These are phyloP conservation scores for Acidomyces sp. DNA, from an alignment of 495 filamentous ascomycete species.

Conservation along the genomic window DNA sequence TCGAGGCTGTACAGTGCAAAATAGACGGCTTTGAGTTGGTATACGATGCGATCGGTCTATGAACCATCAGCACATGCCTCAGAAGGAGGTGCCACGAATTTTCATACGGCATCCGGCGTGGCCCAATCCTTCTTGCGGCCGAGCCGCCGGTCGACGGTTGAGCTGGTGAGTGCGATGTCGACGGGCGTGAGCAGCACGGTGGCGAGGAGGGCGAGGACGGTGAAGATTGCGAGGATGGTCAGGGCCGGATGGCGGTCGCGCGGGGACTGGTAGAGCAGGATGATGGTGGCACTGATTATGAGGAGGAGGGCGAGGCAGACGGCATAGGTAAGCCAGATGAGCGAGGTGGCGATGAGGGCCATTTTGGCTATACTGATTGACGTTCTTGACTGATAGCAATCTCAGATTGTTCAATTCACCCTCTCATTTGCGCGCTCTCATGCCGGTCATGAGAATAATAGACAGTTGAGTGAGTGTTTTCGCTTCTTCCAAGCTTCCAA, in stretches of 20 bases:
- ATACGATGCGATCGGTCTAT: slow-evolving; percentile 60
- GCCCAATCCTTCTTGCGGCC: slow-evolving; percentile 93
- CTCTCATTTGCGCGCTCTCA: too few relatives aligned
- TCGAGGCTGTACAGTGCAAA: slow-evolving; percentile 87
- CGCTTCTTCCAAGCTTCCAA: too few relatives aligned
- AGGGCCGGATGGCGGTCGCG: slow-evolving; percentile 72
- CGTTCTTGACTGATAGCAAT: too few relatives aligned
- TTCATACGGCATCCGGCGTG: slow-evolving; percentile 58
- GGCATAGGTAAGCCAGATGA: slow-evolving; percentile 88
- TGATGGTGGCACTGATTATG: slow-evolving; percentile 62
- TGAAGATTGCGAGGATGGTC: slow-evolving; percentile 69
- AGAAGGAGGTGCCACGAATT: too few relatives aligned
- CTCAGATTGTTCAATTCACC: too few relatives aligned
- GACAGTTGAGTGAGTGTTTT: too few relatives aligned
- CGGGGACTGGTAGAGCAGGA: slow-evolving; percentile 75
- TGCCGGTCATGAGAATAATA: too few relatives aligned
- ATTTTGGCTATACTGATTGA: slow-evolving; percentile 25
- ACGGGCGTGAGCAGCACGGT: slow-evolving; percentile 88
- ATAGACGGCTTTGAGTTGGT: slow-evolving; percentile 75
- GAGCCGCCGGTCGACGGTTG: slow-evolving; percentile 58
- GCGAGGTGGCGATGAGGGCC: slow-evolving; percentile 59
- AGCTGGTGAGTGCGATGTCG: slow-evolving; percentile 87
- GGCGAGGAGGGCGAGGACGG: slow-evolving; percentile 72
- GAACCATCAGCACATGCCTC: too few relatives aligned
- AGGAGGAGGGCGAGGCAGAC: slow-evolving; percentile 61